These are phyloP conservation scores for Hansenula lynferdii DNA, from an alignment of 1,139 yeast genomes.

Conservation along the genomic window DNA sequence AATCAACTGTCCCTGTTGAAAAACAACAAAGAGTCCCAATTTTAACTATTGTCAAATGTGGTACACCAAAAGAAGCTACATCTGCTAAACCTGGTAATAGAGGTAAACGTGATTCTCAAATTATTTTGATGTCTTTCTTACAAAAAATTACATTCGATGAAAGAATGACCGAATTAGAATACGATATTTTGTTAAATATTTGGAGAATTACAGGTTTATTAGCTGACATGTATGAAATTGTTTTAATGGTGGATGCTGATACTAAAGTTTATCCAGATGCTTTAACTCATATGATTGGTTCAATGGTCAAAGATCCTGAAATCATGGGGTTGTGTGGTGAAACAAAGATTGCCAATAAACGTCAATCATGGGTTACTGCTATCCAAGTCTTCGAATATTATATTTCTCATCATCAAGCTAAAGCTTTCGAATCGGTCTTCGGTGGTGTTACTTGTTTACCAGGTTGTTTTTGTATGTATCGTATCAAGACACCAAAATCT, in stretches of 20 bases:
- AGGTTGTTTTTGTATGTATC: constrained; percentile 95
- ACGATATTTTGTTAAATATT: constrained; percentile 69
- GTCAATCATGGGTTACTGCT: constrained; percentile 86
- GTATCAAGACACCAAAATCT: constrained; percentile 92
- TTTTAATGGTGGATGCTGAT: constrained; percentile 97
- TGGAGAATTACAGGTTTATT: constrained; percentile 88
- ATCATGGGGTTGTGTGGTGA: constrained; percentile 98
- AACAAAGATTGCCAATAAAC: constrained; percentile 87
- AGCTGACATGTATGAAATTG: constrained; percentile 81
- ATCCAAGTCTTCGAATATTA: constrained; percentile 96
- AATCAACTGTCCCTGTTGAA: constrained; percentile 65
- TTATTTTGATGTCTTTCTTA: constrained; percentile 87
- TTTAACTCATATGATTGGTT: constrained; percentile 87
- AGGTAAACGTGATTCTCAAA: constrained; percentile 97
- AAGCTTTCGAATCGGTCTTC: constrained; percentile 93
- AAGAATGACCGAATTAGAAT: constrained; percentile 94
- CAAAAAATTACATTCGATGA: constrained; percentile 93
- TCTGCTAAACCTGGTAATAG: constrained; percentile 95
- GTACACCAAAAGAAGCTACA: constrained; percentile 76
- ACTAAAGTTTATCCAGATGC: constrained; percentile 90
- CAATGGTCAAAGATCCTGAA: constrained; percentile 84
- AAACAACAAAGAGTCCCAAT: constrained; percentile 90
- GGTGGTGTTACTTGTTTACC: constrained; percentile 98
- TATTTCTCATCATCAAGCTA: constrained; percentile 93
- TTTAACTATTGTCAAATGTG: constrained; percentile 82